phyloP scores from a whole-genome alignment of 768 basidiomycete genomes.

The Rubroboletus satanas region DNA sequence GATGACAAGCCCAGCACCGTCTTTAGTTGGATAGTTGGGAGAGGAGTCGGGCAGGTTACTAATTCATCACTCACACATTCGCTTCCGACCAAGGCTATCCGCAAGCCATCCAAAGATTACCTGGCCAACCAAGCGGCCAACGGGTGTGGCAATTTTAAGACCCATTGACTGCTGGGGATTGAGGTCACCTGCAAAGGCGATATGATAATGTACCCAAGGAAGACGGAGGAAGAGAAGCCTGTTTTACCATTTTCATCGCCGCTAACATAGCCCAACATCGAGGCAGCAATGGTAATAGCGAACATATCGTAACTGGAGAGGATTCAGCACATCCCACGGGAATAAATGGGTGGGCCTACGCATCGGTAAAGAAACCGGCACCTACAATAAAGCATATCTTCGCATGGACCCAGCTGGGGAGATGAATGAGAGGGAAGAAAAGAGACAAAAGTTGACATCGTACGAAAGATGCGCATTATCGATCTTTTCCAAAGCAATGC shows the following conservation, averaged over 20 bases:
- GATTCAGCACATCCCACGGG: not conserved
- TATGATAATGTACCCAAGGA: not conserved
- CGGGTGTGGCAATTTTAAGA: slow-evolving; percentile 70
- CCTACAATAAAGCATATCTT: slow-evolving; percentile 68
- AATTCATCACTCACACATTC: slow-evolving; percentile 58
- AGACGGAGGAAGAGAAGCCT: not conserved
- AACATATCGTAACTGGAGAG: slow-evolving; percentile 67
- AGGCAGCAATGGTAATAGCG: slow-evolving; percentile 79
- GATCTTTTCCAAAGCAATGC: slow-evolving; percentile 74
- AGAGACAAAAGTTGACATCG: slow-evolving; percentile 23
- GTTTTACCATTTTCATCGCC: slow-evolving; percentile 31
- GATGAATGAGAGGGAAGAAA: not conserved
- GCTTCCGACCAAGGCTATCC: slow-evolving; percentile 69
- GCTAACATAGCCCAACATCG: slow-evolving; percentile 84
- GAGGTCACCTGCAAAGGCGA: slow-evolving; percentile 27
- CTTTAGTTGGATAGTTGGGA: slow-evolving; percentile 21
- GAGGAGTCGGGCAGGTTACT: not conserved
- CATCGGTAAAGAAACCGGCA: slow-evolving; percentile 88
- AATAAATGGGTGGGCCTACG: slow-evolving; percentile 37
- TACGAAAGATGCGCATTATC: slow-evolving; percentile 84
- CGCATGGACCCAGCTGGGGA: slow-evolving; percentile 70
- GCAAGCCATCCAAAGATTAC: slow-evolving; percentile 75
- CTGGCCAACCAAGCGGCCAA: slow-evolving; percentile 72
- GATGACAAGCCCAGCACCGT: slow-evolving; percentile 59
- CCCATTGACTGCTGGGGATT: slow-evolving; percentile 66